Evolutionary conservation across 129 eudicot species (phyloP), one percentile per base, ranked within the genome.

Genomic region (Flaveria trinervia): DNA sequence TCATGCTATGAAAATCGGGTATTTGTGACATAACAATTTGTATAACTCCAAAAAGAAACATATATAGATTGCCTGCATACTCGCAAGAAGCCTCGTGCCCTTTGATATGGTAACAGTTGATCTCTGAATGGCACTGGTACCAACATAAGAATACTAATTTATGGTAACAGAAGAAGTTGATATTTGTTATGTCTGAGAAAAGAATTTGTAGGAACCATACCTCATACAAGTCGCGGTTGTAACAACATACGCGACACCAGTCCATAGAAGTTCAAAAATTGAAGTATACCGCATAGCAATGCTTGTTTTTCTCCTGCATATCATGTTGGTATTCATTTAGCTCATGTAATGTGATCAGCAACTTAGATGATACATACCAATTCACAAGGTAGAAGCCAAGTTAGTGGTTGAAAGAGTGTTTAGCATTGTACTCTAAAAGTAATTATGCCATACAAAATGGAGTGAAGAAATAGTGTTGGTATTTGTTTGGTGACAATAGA

Each of bases 191-290:
- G 9, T 71, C 7, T 9, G 0, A 45, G 13, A 23, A 75, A 56
- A 11, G 39, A 11, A 59, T 44, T 17, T 10, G 9, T 16, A 59
- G 16, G 45, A 56, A 65, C 30, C 50, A 36, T 75, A 92, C 97
- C 87, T 86, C 85, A 87, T 87, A 73, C 97, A 87, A 43, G 86
- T 81, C 30, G 96, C 81, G 3, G 92, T 85, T 5, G 92, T 88
- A 25, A 92, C 86, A n/a, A 89, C 88, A 76, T 87, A 92, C 30
- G 96, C 97, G 70, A 92, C 84, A 16, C 92, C 96, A 50, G 87
- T 82, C 55, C 97, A 39, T 83, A 87, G 65, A 89, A 85, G 85
- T 87, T 85, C 77, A 83, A 79, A 77, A 84, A 73, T 54, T 87
- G 91, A 79, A 92, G 86, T 43, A 86, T 57, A 39, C 85, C 91